Evolutionary conservation across 2,329 filamentous ascomycete genomes (phyloP).

Genomic region (Penicillium aurantiogriseum): DNA sequence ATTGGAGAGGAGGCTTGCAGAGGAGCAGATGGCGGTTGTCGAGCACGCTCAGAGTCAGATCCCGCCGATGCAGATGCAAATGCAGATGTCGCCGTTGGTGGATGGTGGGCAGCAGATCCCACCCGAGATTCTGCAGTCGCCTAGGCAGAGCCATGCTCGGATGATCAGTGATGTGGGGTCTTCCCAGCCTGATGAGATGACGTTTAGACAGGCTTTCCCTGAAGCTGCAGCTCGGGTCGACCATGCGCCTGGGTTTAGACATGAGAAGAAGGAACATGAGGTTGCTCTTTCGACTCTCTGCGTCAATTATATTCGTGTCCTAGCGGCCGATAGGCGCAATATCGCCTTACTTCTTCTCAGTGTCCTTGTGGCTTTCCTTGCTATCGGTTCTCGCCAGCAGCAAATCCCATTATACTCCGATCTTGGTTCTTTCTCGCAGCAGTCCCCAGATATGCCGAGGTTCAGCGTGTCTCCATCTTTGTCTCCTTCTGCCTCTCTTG

Average conservation of each 20-base stretch:
- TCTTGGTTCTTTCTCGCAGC: constrained; percentile 17
- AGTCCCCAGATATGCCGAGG: neutral
- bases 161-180: constrained; percentile 13
- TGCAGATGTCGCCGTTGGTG: constrained; percentile 1
- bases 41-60: constrained; percentile 7
- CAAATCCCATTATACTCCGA: neutral
- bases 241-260: constrained; percentile 7
- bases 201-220: neutral
- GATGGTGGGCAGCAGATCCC: neutral
- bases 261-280: constrained; percentile 31
- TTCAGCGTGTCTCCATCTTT: neutral
- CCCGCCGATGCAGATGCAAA: constrained; percentile 9
- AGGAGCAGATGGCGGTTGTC: constrained; percentile 39
- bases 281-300: constrained; percentile 54
- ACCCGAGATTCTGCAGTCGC: constrained; percentile 5
- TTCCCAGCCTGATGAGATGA: neutral
- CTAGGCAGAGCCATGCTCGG: constrained; percentile 10
- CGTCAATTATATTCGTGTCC: constrained; percentile 53
- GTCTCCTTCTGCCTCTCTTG: neutral
- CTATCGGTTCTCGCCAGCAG: constrained; percentile 8
- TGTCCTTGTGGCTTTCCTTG: constrained; percentile 15
- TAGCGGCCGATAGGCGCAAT: constrained; percentile 55
- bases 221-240: constrained; percentile 10
- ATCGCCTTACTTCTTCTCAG: constrained; percentile 33
- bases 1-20: constrained; percentile 46